These are phyloP conservation scores for Prunus armeniaca DNA, from an alignment of 306 rosid genomes.

Conservation along the genomic window DNA sequence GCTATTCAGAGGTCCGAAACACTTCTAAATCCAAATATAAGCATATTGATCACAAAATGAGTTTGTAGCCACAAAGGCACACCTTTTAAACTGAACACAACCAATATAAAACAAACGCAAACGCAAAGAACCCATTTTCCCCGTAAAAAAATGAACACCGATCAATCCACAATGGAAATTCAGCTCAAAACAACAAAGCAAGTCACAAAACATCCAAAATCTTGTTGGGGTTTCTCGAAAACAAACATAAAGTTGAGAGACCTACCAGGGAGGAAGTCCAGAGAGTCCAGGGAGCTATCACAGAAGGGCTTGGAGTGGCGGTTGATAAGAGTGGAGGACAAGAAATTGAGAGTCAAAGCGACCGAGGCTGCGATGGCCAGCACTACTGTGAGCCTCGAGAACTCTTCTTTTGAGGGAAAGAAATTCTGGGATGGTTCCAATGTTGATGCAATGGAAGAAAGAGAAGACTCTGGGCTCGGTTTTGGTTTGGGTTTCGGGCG, in stretches of 20 bases:
- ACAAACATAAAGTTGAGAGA: not conserved
- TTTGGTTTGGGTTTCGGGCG: slow-evolving; percentile 22
- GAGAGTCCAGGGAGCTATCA: slow-evolving; percentile 35
- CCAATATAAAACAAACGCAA: not conserved
- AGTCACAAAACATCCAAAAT: not conserved
- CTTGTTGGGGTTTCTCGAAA: slow-evolving; percentile 1
- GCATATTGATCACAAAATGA: not conserved
- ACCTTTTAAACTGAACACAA: not conserved
- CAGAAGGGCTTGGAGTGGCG: slow-evolving; percentile 57
- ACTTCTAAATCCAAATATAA: not conserved
- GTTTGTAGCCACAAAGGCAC: not conserved
- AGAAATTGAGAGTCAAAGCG: slow-evolving; percentile 45
- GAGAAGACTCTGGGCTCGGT: not conserved
- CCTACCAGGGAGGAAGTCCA: slow-evolving; percentile 48
- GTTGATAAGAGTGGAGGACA: slow-evolving; percentile 34
- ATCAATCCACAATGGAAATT: not conserved
- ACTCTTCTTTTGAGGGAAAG: slow-evolving; percentile 64
- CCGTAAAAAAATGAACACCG: not conserved
- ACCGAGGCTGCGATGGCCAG: slow-evolving; percentile 54
- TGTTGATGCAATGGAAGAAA: slow-evolving; percentile 27
- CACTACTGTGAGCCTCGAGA: slow-evolving; percentile 44
- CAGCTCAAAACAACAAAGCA: not conserved
- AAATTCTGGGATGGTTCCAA: slow-evolving; percentile 59
- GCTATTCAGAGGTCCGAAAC: no score
- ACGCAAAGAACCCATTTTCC: not conserved